Percentiles rank a stretch among this genome's conserved stretches.
These are phyloP conservation scores for Debaryomyces maramus DNA, from an alignment of 805 yeast genomes.

Conservation along the genomic window DNA sequence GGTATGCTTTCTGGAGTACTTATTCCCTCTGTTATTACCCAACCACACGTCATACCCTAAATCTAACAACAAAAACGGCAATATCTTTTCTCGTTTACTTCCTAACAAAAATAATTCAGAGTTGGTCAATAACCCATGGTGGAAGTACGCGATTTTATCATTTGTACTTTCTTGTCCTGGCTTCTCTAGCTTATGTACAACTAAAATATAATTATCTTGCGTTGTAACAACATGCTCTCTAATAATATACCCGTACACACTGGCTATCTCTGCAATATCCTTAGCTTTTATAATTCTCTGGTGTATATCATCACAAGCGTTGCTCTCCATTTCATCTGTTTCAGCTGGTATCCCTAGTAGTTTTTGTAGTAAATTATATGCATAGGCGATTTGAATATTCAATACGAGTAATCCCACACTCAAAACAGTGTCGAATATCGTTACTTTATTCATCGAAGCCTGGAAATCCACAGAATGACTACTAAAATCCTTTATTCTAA, in stretches of 20 bases:
- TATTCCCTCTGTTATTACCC: constrained; percentile 28
- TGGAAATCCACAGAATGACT: no score
- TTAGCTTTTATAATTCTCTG: constrained; percentile 12
- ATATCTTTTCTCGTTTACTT: constrained; percentile 18
- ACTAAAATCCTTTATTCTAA: no score
- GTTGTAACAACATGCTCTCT: constrained; percentile 33
- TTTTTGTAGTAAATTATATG: neutral
- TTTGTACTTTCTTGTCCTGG: neutral
- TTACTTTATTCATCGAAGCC: neutral
- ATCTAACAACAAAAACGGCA: constrained; percentile 23
- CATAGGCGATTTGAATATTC: neutral
- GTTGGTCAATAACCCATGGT: constrained; percentile 32
- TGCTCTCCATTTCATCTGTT: neutral
- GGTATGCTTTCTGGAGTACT: constrained; percentile 32
- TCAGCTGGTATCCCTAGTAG: constrained; percentile 1
- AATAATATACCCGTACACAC: constrained; percentile 22
- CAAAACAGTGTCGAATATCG: neutral
- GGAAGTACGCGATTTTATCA: constrained; percentile 27
- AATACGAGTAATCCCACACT: neutral
- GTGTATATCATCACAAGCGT: neutral
- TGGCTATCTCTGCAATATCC: constrained; percentile 25
- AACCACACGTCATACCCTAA: constrained; percentile 26
- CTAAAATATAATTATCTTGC: constrained; percentile 27
- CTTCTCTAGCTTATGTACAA: constrained; percentile 27
- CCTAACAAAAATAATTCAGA: constrained; percentile 40